phyloP scores from a whole-genome alignment of 768 basidiomycete genomes.

The Hygrocybe punicea region DNA sequence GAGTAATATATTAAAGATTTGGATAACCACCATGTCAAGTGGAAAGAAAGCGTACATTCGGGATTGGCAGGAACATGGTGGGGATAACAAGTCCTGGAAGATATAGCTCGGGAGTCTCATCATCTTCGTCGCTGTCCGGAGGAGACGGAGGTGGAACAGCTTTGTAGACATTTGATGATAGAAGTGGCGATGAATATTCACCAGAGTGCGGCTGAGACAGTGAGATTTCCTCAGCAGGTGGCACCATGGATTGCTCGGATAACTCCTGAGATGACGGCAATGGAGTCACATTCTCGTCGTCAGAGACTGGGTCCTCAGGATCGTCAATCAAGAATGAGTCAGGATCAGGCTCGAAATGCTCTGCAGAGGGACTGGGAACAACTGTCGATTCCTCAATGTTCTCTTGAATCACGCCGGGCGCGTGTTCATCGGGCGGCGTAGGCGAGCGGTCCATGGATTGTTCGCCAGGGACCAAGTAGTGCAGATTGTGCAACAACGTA shows the following conservation, averaged over 20 bases:
- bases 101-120: slow-evolving; percentile 55
- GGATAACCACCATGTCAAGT: slow-evolving; percentile 62
- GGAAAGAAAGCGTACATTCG: slow-evolving; percentile 70
- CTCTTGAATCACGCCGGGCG: slow-evolving; percentile 6
- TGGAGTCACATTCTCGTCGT: slow-evolving; percentile 33
- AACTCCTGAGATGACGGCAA: slow-evolving; percentile 15
- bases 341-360: slow-evolving; percentile 35
- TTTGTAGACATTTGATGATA: slow-evolving; percentile 49
- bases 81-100: slow-evolving; percentile 67
- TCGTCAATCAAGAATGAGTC: slow-evolving; percentile 65
- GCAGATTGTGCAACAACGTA: neutral
- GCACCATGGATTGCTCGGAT: slow-evolving; percentile 31
- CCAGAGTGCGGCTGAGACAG: slow-evolving; percentile 18
- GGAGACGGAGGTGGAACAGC: slow-evolving; percentile 50
- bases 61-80: slow-evolving; percentile 84
- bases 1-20: slow-evolving; percentile 44
- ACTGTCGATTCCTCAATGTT: neutral
- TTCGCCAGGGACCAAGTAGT: neutral
- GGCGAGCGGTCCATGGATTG: neutral
- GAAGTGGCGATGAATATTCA: slow-evolving; percentile 23
- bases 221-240: slow-evolving; percentile 42
- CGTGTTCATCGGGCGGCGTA: neutral
- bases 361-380: neutral
- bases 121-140: slow-evolving; percentile 44
- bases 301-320: slow-evolving; percentile 43